Conservation (phyloP, 768 basidiomycete species). For the Aureoboletus auriporus region DNA sequence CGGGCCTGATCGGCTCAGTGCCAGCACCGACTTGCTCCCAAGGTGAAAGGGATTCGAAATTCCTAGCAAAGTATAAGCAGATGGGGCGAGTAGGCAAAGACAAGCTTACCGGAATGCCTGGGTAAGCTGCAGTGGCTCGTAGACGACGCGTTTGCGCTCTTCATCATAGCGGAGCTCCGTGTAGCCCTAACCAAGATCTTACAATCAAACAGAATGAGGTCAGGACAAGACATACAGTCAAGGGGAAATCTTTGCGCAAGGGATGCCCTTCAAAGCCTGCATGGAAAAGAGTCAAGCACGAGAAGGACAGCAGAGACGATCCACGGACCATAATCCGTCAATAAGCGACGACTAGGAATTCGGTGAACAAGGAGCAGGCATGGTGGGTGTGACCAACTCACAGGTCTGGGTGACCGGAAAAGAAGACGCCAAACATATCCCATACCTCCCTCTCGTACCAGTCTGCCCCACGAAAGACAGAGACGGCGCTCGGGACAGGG, state of each 20-base stretch:
- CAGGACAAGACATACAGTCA: slow-evolving; percentile 60
- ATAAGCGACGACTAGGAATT: slow-evolving; percentile 75
- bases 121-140: slow-evolving; percentile 95
- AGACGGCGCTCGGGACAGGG: slow-evolving; percentile 77
- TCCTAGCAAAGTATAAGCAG: slow-evolving; percentile 43
- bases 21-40: slow-evolving; percentile 93
- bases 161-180: slow-evolving; percentile 98
- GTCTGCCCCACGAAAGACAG: slow-evolving; percentile 86
- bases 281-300: background rate
- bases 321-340: slow-evolving; percentile 89
- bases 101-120: slow-evolving; percentile 87
- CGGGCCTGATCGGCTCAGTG: slow-evolving; percentile 51
- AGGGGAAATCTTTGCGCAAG: slow-evolving; percentile 94
- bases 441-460: slow-evolving; percentile 99
- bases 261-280: slow-evolving; percentile 96
- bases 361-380: slow-evolving; percentile 12
- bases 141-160: slow-evolving; percentile 94
- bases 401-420: slow-evolving; percentile 95
- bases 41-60: slow-evolving; percentile 89
- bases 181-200: slow-evolving; percentile 67
- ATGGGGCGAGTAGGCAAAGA: no score
- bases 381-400: slow-evolving; percentile 38
- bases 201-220: background rate
- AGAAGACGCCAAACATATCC: slow-evolving; percentile 98
- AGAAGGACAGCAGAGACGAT: background rate